Percentiles rank a stretch among this genome's conserved stretches.
phyloP scores from a whole-genome alignment of 1,284 basidiomycete species.

The Rhodotorula sp. region DNA sequence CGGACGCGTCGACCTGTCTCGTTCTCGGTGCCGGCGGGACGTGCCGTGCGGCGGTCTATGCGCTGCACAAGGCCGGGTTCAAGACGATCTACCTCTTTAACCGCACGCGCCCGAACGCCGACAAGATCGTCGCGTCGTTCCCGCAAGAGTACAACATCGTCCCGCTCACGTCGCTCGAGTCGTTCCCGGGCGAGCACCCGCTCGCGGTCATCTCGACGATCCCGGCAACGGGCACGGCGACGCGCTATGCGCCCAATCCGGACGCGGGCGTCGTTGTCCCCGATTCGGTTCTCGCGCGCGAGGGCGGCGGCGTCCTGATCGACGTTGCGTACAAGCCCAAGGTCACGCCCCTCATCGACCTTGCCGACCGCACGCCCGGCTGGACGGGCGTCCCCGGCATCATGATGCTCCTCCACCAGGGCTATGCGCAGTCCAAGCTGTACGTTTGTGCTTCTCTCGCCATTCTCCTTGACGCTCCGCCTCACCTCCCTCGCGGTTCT shows the following conservation, averaged over 20 bases:
- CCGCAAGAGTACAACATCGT: conserved; percentile 62
- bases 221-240: conserved; percentile 68
- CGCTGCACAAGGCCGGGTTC: conserved; percentile 70
- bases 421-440: conserved; percentile 66
- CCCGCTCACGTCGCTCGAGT: conserved; percentile 63
- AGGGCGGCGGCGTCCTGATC: conserved; percentile 66
- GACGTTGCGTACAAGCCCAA: conserved; percentile 86
- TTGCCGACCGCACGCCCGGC: conserved; percentile 54
- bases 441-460: no score
- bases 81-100: conserved; percentile 79
- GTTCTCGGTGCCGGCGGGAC: conserved; percentile 93
- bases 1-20: conserved; percentile 58
- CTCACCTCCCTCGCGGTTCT: no score
- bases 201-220: conserved; percentile 81
- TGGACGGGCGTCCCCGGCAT: conserved; percentile 78
- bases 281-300: conserved; percentile 51
- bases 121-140: conserved; percentile 68
- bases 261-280: conserved; percentile 62
- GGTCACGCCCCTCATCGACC: conserved; percentile 53
- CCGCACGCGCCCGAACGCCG: conserved; percentile 72
- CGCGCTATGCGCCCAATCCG: conserved; percentile 49
- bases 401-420: conserved; percentile 83
- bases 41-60: conserved; percentile 86
- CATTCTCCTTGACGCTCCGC: no score
- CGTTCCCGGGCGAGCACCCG: conserved; percentile 62